Evolutionary conservation across 306 rosid genomes (phyloP), one percentile per base, ranked within the genome.

Genomic region (Ziziphus jujuba): DNA sequence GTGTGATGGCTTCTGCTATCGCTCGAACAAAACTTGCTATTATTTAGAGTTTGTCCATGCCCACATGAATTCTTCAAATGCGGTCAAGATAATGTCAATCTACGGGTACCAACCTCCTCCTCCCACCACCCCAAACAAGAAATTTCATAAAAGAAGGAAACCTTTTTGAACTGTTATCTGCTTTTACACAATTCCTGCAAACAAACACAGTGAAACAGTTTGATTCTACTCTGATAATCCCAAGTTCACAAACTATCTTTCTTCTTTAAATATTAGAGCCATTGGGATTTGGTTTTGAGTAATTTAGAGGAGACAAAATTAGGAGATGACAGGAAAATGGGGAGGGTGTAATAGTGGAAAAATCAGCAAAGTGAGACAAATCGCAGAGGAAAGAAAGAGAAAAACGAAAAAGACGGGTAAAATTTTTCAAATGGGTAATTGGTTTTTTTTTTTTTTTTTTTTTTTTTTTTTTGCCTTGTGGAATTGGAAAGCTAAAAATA

Each of bases 401-500:
- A 12, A 2, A 13, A 56, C 70, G 70, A 49, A 61, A 62, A 72
- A 56, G 70, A 61, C 58, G 65, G 64, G 65, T 54, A 9, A 1
- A 17, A 21, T 45, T 13, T n/a, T 59, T 45, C 54, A 22, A 48
- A 59, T 74, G 67, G 33, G 9, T 62, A 35, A 55, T 76, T 66
- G 23, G 48, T 52, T 66, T 77, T 53, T n/a, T n/a, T n/a, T n/a
- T 52, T 38, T 55, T 44, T 44, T 44, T 7, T 10, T 47, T 52
- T 38, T 55, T 44, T 52, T 38, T 55, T 44, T 44, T 44, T 7
- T 10, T 47, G 10, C 24, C 22, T 66, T 76, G 67, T 58, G 52
- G 44, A 61, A 70, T 78, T 71, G 58, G 47, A 48, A 61, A 57
- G 49, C 84, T 77, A 69, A 81, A 81, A 58, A 62, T 76, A 82